Evolutionary conservation across 148 eudicot species (phyloP), one percentile per base, ranked within the genome.

Genomic region (Cornus florida): DNA sequence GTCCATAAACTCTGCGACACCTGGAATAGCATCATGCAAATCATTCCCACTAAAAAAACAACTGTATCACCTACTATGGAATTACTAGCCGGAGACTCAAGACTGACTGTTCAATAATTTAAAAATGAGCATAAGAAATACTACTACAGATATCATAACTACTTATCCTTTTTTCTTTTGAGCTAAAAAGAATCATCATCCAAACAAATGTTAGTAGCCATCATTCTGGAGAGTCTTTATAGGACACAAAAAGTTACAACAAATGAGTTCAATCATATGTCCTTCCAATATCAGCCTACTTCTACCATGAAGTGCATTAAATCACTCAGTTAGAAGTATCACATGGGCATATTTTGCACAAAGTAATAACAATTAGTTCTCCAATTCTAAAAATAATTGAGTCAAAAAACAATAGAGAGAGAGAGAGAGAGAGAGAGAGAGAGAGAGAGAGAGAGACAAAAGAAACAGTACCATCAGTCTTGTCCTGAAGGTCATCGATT

Each of bases 391-490:
- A 68, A n/a, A 60, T 31, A 65, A 69, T 35, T 39, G 9, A 32
- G 23, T 68, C 24, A 68, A 32, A 8, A 3, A 38, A 20, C 16
- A 22, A 43, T 28, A n/a, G n/a, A n/a, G n/a, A n/a, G n/a, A n/a
- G n/a, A n/a, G n/a, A n/a, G n/a, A n/a, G n/a, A n/a, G n/a, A n/a
- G n/a, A 28, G 28, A 28, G 28, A 28, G 28, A 28, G 28, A 28
- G 28, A 28, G 28, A 28, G 28, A 28, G 28, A 24, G 66, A 2
- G 32, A 39, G 43, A 62, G 78, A 4, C 19, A 53, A 16, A 33
- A 67, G 16, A 38, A 77, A 67, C 66, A 75, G 76, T 87, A 96
- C 98, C 97, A 66, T 89, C 91, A 87, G 85, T 82, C 83, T 87
- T 93, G 80, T 88, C 91, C 71, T 81, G 78, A 74, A 86, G 83